phyloP scores from a whole-genome alignment of 306 rosid species.

The Luffa acutangula region DNA sequence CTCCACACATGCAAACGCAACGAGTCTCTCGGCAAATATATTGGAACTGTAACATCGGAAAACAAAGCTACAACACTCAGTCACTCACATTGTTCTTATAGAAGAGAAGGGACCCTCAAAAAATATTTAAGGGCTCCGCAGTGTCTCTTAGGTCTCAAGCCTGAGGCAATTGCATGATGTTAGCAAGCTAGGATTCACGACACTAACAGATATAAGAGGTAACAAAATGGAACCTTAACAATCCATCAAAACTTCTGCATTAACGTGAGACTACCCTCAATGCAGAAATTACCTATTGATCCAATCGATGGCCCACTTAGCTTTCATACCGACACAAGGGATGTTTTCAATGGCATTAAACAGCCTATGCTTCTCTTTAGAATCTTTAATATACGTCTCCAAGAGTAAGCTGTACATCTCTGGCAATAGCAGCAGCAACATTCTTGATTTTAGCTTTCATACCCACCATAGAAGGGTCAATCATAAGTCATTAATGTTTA shows the following conservation, averaged over 20 bases:
- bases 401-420: conserved; percentile 92
- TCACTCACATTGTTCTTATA: neutral
- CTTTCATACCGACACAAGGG: conserved; percentile 76
- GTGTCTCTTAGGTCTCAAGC: neutral
- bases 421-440: conserved; percentile 23
- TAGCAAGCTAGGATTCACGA: neutral
- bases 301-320: conserved; percentile 86
- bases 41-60: conserved; percentile 39
- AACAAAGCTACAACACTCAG: neutral
- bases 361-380: conserved; percentile 68
- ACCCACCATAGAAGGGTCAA: conserved; percentile 9
- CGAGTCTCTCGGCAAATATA: conserved; percentile 72
- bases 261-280: neutral
- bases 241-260: too few relatives aligned
- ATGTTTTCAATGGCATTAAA: conserved; percentile 79
- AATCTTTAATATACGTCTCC: conserved; percentile 81
- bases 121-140: neutral
- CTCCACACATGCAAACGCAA: conserved; percentile 85
- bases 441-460: conserved; percentile 7
- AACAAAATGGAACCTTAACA: too few relatives aligned
- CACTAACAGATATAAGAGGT: too few relatives aligned
- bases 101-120: neutral
- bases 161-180: neutral
- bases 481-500: neutral
- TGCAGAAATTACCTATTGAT: conserved; percentile 41